A percentile compares a stretch with the other conserved stretches of the same genome.
Evolutionary conservation across 805 yeast genomes (phyloP).

Genomic region (Candida endomychidarum): DNA sequence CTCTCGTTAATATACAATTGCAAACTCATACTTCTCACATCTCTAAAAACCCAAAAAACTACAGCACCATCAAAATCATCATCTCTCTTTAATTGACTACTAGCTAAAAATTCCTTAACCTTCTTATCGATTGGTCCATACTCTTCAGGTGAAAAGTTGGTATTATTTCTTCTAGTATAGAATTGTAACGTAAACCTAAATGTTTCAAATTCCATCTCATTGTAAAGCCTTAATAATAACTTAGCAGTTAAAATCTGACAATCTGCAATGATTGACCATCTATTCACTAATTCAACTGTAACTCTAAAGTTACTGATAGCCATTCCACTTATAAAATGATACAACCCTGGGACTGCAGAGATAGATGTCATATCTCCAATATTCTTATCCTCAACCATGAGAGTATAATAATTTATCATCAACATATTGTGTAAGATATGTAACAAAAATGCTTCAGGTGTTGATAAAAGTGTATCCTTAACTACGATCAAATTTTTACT

Average conservation of each 20-base stretch:
- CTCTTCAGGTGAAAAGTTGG: constrained; percentile 8
- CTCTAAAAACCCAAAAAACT: constrained; percentile 25
- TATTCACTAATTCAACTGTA: constrained; percentile 13
- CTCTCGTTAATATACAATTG: constrained; percentile 17
- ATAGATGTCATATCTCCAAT: constrained; percentile 18
- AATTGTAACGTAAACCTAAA: constrained; percentile 17
- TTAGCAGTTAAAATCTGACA: constrained; percentile 19
- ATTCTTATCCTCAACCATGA: constrained; percentile 13
- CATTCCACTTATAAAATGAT: constrained; percentile 22
- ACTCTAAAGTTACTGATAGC: constrained; percentile 23
- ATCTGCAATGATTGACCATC: constrained; percentile 21
- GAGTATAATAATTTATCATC: constrained; percentile 19
- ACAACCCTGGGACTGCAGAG: constrained; percentile 23
- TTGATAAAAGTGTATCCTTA: constrained; percentile 19
- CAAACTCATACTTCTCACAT: constrained; percentile 22
- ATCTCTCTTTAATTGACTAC: constrained; percentile 13
- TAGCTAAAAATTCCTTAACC: constrained; percentile 11
- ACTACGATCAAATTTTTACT: constrained; percentile 20
- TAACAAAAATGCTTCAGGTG: constrained; percentile 20
- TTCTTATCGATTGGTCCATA: constrained; percentile 9
- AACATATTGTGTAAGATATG: constrained; percentile 22
- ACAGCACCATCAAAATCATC: constrained; percentile 22
- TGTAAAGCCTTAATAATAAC: constrained; percentile 16
- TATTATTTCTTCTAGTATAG: constrained; percentile 15
- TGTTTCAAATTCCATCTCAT: constrained; percentile 23